A percentile compares a stretch with the other conserved stretches of the same genome.
These are phyloP conservation scores for Claviceps africana DNA, from an alignment of 2,329 filamentous ascomycete genomes.

Conservation along the genomic window DNA sequence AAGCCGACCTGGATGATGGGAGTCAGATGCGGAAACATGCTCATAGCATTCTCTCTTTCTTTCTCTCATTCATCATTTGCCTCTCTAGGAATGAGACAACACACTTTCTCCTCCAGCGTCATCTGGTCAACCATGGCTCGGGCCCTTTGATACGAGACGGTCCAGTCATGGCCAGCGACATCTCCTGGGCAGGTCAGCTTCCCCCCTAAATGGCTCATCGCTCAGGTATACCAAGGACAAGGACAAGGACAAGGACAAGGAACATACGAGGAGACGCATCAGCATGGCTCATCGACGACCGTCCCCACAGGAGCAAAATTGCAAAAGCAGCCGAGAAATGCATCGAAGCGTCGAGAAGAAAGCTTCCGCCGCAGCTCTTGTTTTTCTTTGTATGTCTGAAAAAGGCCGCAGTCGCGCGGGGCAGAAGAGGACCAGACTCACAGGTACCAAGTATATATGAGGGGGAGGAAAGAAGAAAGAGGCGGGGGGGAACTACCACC, in stretches of 20 bases:
- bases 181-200: neutral
- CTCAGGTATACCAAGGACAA: neutral
- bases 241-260: too few species aligned
- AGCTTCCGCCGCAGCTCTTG: neutral
- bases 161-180: slow-evolving; percentile 38
- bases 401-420: too few species aligned
- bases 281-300: neutral
- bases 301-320: neutral
- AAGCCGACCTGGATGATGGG: slow-evolving; percentile 38
- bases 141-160: slow-evolving; percentile 53
- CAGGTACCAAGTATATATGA: neutral
- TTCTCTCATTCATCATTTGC: neutral
- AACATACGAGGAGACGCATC: neutral
- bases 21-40: neutral
- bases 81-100: neutral
- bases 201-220: neutral
- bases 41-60: neutral
- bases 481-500: neutral
- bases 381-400: too few species aligned
- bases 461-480: neutral
- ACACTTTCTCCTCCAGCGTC: slow-evolving; percentile 57
- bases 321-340: neutral
- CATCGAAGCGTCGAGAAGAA: neutral
- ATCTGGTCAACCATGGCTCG: slow-evolving; percentile 54
- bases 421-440: neutral